Base-by-base conservation (phyloP, 2,329 filamentous ascomycete species). In the Penicillium sp. region DNA sequence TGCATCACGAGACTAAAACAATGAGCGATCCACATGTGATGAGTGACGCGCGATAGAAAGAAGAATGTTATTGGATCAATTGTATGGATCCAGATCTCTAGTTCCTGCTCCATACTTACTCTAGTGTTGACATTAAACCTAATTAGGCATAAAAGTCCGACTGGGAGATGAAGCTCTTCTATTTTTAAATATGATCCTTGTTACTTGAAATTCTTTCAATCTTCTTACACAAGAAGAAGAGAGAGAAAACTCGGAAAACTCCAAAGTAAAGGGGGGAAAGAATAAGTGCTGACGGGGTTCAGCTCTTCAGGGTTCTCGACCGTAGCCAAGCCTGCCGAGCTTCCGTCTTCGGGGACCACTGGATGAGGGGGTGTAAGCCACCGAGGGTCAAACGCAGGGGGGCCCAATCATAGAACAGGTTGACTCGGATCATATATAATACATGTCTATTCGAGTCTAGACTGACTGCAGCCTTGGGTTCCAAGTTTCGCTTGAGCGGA, bases 11-110 rank as follows among this genome's bases (percentile, higher is more conserved):
- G 35, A 39, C 35, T 39, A 39, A 33, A 23, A 49, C 37, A 52
- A 56, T 54, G 57, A 27, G 16, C 26, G 50, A 55, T 62, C 59
- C 57, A 62, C 59, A 58, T 57, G 47, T 60, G 58, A 59, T 59
- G 54, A 43, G 55, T 61, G 31, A 33, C 11, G 33, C 50, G 45
- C 35, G 19, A 45, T 50, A 23, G 42, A 39, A 25, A 9, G 3
- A 21, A 42, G 10, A 31, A 35, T 25, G 19, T 25, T 37, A 49
- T 49, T 49, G 46, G 46, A 13, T 42, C 9, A 19, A 42, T 42
- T 42, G 10, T 42, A 42, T 42, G 39, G 39, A 42, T 14, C 19
- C 10, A 42, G 19, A 42, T 23, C 35, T 39, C 39, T 42, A 42
- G 39, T 42, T 42, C 19, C 39, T 42, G 19, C n/a, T 21, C 39